These are phyloP conservation scores for Gliomastix tumulicola DNA, from an alignment of 2,329 filamentous ascomycete species.

Conservation along the genomic window DNA sequence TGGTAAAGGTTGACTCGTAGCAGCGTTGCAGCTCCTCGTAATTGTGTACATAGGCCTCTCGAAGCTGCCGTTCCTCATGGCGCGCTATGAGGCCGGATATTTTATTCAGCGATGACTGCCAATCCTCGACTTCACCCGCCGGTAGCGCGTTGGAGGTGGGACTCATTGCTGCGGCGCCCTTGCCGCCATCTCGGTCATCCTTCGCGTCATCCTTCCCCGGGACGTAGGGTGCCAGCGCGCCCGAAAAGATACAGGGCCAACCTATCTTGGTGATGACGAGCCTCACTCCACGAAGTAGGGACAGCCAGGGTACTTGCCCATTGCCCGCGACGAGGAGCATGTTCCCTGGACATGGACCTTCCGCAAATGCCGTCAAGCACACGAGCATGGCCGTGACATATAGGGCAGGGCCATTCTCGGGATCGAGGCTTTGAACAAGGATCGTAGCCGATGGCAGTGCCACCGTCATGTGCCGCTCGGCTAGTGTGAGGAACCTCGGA, in stretches of 20 bases:
- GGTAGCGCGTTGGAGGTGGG: background rate
- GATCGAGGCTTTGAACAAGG: slow-evolving; percentile 9
- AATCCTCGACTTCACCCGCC: slow-evolving; percentile 2
- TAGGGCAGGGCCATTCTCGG: slow-evolving; percentile 11
- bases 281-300: slow-evolving; percentile 9
- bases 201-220: background rate
- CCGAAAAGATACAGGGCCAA: slow-evolving; percentile 7
- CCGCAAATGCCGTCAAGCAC: slow-evolving; percentile 10
- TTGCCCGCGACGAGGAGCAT: slow-evolving; percentile 9
- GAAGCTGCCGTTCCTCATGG: background rate
- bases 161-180: background rate
- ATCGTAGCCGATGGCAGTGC: slow-evolving; percentile 10
- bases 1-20: slow-evolving; percentile 8
- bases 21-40: slow-evolving; percentile 1
- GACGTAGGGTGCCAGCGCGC: slow-evolving; percentile 3
- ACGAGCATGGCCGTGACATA: slow-evolving; percentile 13
- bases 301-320: slow-evolving; percentile 10
- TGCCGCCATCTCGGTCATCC: background rate
- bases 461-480: slow-evolving; percentile 10
- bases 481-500: slow-evolving; percentile 6
- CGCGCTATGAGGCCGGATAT: slow-evolving; percentile 7
- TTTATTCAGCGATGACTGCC: slow-evolving; percentile 7
- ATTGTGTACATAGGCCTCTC: slow-evolving; percentile 2
- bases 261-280: slow-evolving; percentile 9
- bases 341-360: slow-evolving; percentile 8